Base-by-base conservation (phyloP, 768 basidiomycete genomes). In the Russula sp. region DNA sequence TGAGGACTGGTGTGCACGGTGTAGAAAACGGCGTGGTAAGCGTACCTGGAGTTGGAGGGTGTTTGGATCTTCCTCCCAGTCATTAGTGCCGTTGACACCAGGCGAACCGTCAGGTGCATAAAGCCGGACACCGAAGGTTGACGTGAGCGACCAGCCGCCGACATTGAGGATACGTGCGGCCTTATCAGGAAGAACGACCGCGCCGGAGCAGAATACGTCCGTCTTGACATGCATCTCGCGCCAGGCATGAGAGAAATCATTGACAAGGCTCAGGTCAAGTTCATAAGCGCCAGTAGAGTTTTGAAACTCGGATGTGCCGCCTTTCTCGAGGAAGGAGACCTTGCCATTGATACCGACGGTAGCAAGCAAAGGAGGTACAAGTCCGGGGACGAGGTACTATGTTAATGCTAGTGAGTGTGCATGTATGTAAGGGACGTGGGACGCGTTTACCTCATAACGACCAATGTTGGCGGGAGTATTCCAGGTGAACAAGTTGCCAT, bases 301-400 rank as follows among this genome's bases (percentile, higher is more conserved):
- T 3, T 70, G 63, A 60, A 77, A 84, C 40, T 82, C 82, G 60
- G 79, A 79, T 31, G 88, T 89, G 9, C 88, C 87, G 3, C 59
- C 74, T 71, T 91, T 92, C 73, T 92, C 89, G 7, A 92, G 76
- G 27, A 91, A 88, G 1, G 84, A 81, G 53, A 91, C 85, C 70
- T 91, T 92, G 77, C 87, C 85, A 76, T 91, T 91, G 73, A 88
- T 78, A 1, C 89, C 88, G 37, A 92, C 75, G 0, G 89, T 91
- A 3, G 87, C 84, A 42, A 90, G 82, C 61, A 91, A 76, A 4
- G 89, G 88, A 13, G 89, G 84, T 57, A 89, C 78, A 37, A 89
- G 78, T 2, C 89, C 89, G 0, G 76, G 74, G 16, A 82, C 75
- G 37, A 83, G 71, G 69, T 77, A 78, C 78, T 82, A 27, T 8